These are phyloP conservation scores for Ochromonas danica DNA, from an alignment of 108 stramenopile genomes.

Conservation along the genomic window DNA sequence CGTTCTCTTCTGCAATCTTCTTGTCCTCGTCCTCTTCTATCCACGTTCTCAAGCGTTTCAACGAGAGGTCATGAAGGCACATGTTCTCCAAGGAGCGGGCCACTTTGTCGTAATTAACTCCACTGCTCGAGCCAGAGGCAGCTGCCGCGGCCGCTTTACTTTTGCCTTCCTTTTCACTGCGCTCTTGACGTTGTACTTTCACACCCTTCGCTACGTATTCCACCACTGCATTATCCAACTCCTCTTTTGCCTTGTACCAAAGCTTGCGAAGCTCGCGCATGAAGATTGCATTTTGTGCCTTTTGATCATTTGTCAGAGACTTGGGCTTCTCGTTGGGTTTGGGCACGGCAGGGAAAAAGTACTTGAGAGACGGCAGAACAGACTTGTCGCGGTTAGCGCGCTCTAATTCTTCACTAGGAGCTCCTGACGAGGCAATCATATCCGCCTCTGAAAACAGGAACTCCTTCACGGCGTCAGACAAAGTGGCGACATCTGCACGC, in stretches of 20 bases:
- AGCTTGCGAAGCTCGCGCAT: constrained; percentile 37
- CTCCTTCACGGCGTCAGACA: constrained; percentile 40
- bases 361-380: constrained; percentile 51
- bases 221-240: constrained; percentile 47
- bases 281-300: constrained; percentile 49
- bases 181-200: no score
- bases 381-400: constrained; percentile 25
- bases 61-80: not conserved
- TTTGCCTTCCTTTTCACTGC: constrained; percentile 3
- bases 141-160: not conserved
- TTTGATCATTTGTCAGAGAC: constrained; percentile 52
- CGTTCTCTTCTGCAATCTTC: constrained; percentile 37
- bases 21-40: constrained; percentile 52
- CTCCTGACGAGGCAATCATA: constrained; percentile 26
- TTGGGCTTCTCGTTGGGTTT: constrained; percentile 51
- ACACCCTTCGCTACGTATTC: constrained; percentile 43
- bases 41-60: constrained; percentile 34
- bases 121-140: not conserved
- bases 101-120: not conserved
- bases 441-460: not conserved
- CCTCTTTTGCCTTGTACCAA: constrained; percentile 49
- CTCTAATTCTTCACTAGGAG: constrained; percentile 38
- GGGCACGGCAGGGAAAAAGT: constrained; percentile 48
- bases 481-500: constrained; percentile 40
- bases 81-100: not conserved